A percentile compares a stretch with the other conserved stretches of the same genome.
These are phyloP conservation scores for Kodamaea ohmeri DNA, from an alignment of 1,139 yeast genomes.

Conservation along the genomic window DNA sequence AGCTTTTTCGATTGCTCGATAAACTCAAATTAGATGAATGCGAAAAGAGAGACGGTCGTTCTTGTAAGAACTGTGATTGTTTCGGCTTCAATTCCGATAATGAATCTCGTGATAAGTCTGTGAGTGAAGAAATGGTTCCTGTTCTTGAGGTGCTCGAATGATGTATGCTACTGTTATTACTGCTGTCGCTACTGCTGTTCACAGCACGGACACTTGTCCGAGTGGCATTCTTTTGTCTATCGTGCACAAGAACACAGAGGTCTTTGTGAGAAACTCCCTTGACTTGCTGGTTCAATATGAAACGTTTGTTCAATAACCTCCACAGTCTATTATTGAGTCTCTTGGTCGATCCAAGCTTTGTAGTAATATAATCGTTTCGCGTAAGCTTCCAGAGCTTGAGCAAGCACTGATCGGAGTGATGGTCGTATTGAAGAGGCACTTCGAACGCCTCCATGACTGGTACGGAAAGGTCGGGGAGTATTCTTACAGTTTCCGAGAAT, in stretches of 20 bases:
- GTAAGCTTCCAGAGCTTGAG: constrained; percentile 19
- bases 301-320: constrained; percentile 16
- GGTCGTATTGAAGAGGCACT: constrained; percentile 15
- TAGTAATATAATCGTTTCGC: constrained; percentile 12
- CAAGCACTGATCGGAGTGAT: constrained; percentile 16
- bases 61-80: constrained; percentile 15
- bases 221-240: constrained; percentile 2
- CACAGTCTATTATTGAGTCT: constrained; percentile 19
- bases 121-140: constrained; percentile 8
- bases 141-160: constrained; percentile 6
- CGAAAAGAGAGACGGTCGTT: constrained; percentile 18
- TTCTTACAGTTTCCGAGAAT: too few species aligned
- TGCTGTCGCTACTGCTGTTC: constrained; percentile 8
- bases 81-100: constrained; percentile 16
- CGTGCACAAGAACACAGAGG: neutral
- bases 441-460: constrained; percentile 17
- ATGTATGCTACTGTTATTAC: constrained; percentile 9
- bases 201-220: constrained; percentile 4
- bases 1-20: constrained; percentile 15
- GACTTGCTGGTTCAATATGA: constrained; percentile 10
- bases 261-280: constrained; percentile 1
- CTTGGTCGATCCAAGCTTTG: constrained; percentile 14
- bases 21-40: constrained; percentile 18
- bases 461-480: neutral
- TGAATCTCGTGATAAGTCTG: constrained; percentile 16